A percentile compares a stretch with the other conserved stretches of the same genome.
phyloP scores from a whole-genome alignment of 306 rosid species.

The Hippophae tibetana region DNA sequence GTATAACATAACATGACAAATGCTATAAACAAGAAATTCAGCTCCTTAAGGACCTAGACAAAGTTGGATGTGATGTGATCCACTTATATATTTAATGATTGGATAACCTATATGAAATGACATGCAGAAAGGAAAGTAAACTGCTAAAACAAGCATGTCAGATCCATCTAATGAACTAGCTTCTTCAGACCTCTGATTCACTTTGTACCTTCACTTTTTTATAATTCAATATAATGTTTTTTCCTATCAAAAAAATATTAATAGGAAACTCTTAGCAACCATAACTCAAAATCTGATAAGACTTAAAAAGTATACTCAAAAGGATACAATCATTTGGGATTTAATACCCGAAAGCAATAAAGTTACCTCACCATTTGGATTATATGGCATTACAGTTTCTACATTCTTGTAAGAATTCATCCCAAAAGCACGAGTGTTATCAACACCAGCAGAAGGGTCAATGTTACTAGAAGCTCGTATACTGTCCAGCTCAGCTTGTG shows the following conservation, averaged over 20 bases:
- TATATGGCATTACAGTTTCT: slow-evolving; percentile 44
- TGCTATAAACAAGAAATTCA: too few species aligned
- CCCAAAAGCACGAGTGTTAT: slow-evolving; percentile 46
- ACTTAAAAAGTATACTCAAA: slow-evolving; percentile 3
- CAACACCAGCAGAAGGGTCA: slow-evolving; percentile 38
- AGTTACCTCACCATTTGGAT: slow-evolving; percentile 70
- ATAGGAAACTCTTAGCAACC: background rate
- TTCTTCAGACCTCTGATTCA: too few species aligned
- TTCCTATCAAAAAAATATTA: background rate
- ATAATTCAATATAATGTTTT: too few species aligned
- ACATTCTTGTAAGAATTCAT: slow-evolving; percentile 46
- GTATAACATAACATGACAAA: too few species aligned
- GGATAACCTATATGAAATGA: too few species aligned
- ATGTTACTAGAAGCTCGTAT: slow-evolving; percentile 45
- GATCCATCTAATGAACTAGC: too few species aligned
- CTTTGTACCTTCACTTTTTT: too few species aligned
- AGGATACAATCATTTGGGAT: slow-evolving; percentile 3
- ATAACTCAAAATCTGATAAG: background rate
- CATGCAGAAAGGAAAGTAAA: too few species aligned
- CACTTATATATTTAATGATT: too few species aligned
- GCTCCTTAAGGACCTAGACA: too few species aligned
- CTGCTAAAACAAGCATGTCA: too few species aligned
- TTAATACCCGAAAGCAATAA: background rate
- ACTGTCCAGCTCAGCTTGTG: slow-evolving; percentile 75
- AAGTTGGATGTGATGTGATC: too few species aligned